Conservation (phyloP, 2,329 filamentous ascomycete species). For the Xylariales sp. region DNA sequence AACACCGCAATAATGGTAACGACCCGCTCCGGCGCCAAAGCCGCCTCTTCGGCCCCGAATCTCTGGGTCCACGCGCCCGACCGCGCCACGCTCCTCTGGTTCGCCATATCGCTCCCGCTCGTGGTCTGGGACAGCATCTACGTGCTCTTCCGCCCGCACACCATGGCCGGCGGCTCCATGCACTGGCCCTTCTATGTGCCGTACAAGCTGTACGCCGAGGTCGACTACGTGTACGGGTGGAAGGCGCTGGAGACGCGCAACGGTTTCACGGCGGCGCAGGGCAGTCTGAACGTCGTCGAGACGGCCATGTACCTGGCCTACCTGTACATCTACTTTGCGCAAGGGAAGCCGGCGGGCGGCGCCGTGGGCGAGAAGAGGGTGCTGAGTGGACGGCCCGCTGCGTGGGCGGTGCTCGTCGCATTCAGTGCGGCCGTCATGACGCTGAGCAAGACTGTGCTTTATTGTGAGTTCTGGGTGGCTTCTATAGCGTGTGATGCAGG, state of each 20-base stretch:
- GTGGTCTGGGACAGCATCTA: conserved; percentile 80
- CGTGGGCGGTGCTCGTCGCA: conserved; percentile 40
- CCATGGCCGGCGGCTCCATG: conserved; percentile 71
- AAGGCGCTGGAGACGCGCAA: conserved; percentile 62
- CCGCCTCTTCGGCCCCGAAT: conserved; percentile 5
- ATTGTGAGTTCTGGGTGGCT: too few species aligned
- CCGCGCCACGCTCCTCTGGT: conserved; percentile 57
- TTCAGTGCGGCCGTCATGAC: conserved; percentile 57
- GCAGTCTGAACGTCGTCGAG: conserved; percentile 64
- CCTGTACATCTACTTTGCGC: conserved; percentile 34
- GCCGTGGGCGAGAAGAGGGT: conserved; percentile 21
- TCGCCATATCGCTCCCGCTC: conserved; percentile 68
- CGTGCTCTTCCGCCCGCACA: conserved; percentile 72
- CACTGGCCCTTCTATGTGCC: conserved; percentile 71
- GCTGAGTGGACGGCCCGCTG: conserved; percentile 39
- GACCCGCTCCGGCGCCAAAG: conserved; percentile 20
- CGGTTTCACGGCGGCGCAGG: conserved; percentile 77
- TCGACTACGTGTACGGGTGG: conserved; percentile 81
- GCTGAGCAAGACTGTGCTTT: conserved; percentile 56
- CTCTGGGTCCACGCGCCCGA: conserved; percentile 44
- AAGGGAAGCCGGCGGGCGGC: conserved; percentile 14
- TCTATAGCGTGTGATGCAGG: neutral
- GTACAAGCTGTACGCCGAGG: conserved; percentile 73
- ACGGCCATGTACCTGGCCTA: conserved; percentile 58
- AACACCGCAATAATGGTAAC: conserved; percentile 25